Base-by-base conservation (phyloP, 108 stramenopile species). In the Fistulifera solaris region DNA sequence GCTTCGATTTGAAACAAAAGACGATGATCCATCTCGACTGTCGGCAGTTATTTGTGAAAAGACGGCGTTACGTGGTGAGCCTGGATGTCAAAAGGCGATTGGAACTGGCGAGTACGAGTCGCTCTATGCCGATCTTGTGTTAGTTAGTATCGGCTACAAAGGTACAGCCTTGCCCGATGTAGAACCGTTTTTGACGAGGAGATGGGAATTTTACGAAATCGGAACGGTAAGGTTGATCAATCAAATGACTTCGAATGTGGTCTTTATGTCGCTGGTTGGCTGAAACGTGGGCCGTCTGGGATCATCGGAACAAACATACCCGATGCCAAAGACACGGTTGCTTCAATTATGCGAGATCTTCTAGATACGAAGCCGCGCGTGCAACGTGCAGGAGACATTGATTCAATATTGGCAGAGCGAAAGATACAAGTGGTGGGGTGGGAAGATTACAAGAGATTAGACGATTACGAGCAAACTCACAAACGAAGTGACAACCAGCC, bases 261-360 rank as follows among this genome's bases (percentile, higher is more conserved):
- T 18, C 53, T 96, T 45, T 98, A 97, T 61, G 81, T 80, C 35
- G 56, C 88, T 5, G 99, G 99, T 15, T 99, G 99, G 99, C 71
- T 96, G 15, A 94, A 96, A 63, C 85, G 99, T 12, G 97, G 99
- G 10, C 97, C 99, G 6, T 71, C 64, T 15, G 99, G 97, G 2
- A 98, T 98, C 44, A 96, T 99, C 55, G 96, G 96, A 12, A 95
- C 95, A 27, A 99, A 99, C 63, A 85, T 85, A 46, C 26, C 60
- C 12, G 75, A 77, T 59, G 96, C 99, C 39, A 93, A 79, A 52
- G 96, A 96, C 27, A 97, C 95, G 7, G 96, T 96, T 0, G 70
- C 64, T 13, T 62, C 90, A 10, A 83, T 98, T 8, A 53, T 95
- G 41, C 57, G 81, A 26, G 95, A 94, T 41, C 61, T 64, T 48